Evolutionary conservation across 2,329 filamentous ascomycete genomes (phyloP).

Genomic region (Berkeleyomyces basicola): DNA sequence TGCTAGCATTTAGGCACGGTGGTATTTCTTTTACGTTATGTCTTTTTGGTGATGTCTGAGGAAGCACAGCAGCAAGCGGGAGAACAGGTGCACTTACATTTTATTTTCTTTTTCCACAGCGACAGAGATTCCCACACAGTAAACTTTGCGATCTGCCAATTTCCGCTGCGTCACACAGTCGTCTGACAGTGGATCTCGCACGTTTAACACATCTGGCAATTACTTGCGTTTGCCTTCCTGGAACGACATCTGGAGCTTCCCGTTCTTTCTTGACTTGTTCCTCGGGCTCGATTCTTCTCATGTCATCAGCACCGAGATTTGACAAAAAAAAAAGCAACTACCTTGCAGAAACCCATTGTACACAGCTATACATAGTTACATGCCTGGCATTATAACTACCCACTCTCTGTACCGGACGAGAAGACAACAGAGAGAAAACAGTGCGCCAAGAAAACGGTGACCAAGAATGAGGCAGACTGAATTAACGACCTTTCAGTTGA

Average conservation of each 20-base stretch:
- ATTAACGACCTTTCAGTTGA: slow-evolving; percentile 2
- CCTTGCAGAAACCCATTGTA: neutral
- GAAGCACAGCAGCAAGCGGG: neutral
- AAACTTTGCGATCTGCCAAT: neutral
- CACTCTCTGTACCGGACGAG: neutral
- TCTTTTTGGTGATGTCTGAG: neutral
- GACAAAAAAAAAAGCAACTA: neutral
- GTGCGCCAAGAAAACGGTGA: slow-evolving; percentile 1
- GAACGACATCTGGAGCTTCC: neutral
- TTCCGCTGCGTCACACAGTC: neutral
- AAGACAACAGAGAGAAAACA: neutral
- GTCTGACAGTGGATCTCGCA: neutral
- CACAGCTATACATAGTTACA: too few relatives aligned
- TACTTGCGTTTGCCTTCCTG: neutral
- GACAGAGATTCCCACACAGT: too few relatives aligned
- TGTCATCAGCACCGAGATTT: too few relatives aligned
- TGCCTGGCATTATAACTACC: too few relatives aligned
- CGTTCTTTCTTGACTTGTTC: neutral
- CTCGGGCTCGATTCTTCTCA: too few relatives aligned
- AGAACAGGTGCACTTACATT: neutral
- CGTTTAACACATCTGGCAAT: neutral
- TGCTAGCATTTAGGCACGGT: neutral
- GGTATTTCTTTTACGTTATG: neutral
- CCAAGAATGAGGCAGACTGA: neutral
- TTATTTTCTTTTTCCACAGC: neutral